Evolutionary conservation across 441 rosid species (phyloP).

Genomic region (Populus tomentosa): DNA sequence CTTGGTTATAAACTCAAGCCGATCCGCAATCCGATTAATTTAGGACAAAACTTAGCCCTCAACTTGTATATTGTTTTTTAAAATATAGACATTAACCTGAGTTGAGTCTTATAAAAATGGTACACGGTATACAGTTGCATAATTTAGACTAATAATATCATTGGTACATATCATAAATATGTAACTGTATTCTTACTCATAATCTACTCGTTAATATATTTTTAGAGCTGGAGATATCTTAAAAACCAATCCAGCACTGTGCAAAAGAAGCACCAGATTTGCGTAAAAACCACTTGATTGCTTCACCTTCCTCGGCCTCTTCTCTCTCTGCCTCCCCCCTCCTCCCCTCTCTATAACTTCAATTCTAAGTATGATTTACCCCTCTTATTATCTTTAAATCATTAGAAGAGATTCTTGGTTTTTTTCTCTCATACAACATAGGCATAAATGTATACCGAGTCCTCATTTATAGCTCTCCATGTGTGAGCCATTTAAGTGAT

Average conservation of each 20-base stretch:
- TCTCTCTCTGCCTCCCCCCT: constrained; percentile 15
- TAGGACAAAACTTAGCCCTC: too few species aligned
- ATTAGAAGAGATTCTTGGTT: constrained; percentile 18
- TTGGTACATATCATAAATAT: not conserved
- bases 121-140: not conserved
- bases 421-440: not conserved
- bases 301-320: constrained; percentile 34
- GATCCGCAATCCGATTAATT: too few species aligned
- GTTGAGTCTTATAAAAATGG: too few species aligned
- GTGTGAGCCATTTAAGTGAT: constrained; percentile 8
- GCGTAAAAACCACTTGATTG: constrained; percentile 58
- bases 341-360: constrained; percentile 38
- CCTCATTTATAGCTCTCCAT: constrained; percentile 8
- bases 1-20: too few species aligned
- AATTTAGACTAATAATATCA: constrained; percentile 5
- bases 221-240: constrained; percentile 35
- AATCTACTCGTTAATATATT: not conserved
- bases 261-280: constrained; percentile 27
- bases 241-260: constrained; percentile 45
- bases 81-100: too few species aligned
- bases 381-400: constrained; percentile 26
- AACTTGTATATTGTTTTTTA: too few species aligned
- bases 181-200: constrained; percentile 18
- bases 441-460: not conserved
- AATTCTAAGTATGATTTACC: constrained; percentile 47